Base-by-base conservation (phyloP, 2,329 filamentous ascomycete species). In the Diaporthe ampelina region DNA sequence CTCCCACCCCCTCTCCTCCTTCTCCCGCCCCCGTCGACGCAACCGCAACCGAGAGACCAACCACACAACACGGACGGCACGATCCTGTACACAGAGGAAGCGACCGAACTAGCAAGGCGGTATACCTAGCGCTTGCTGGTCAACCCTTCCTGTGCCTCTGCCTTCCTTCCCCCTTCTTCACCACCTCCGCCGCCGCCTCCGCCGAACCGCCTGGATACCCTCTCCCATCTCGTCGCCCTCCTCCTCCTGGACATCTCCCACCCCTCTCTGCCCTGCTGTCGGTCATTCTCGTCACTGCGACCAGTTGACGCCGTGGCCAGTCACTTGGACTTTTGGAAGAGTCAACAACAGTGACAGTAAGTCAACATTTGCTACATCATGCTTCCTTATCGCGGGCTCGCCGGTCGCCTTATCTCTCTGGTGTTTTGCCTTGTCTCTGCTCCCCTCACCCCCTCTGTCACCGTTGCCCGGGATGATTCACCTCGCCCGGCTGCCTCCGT, bases 371-470 rank as follows among this genome's bases (percentile, higher is more conserved):
- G 35, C 61, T 73, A 69, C 45, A 21, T 32, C 19, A 52, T 74
- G 32, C 52, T 70, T 63, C n/a, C 57, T 68, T 72, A 52, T 56
- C 70, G 61, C 65, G 32, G 61, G 45, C 63, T 70, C 65, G 67
- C 58, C 70, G 48, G 56, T 61, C n/a, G 35, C 19, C 61, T 74
- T 72, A 57, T 74, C 59, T 74, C 68, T 72, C 45, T 43, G 52
- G 63, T 75, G 73, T 73, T 69, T 74, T 73, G 74, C 52, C 50
- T 63, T 71, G 70, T 75, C 48, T 67, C 73, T 56, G 48, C 58
- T 63, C 56, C 65, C 57, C 72, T 43, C 70, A 56, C 52, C 70
- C n/a, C 48, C 40, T 52, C 61, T 24, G 35, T 56, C 24, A 54
- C 70, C 40, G 52, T 50, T 72, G 57, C 70, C 54, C 32, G 54